Evolutionary conservation across 2,329 filamentous ascomycete species (phyloP), one percentile per base, ranked within the genome.

Genomic region (Aspergillus brunneoviolaceus): DNA sequence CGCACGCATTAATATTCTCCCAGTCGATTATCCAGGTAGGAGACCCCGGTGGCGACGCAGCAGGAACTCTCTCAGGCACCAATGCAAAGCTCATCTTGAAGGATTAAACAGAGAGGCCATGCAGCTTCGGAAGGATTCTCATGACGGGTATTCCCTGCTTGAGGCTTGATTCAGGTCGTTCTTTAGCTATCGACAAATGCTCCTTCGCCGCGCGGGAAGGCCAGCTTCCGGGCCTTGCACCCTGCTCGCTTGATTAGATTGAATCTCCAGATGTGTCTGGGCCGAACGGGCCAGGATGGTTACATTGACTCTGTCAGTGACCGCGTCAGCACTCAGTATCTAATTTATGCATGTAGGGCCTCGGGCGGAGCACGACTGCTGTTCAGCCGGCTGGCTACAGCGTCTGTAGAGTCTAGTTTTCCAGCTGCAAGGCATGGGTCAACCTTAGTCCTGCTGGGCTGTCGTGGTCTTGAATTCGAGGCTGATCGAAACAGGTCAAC

Each of bases 241-340:
- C 27, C 25, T 33, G 42, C 42, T 48, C 53, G n/a, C 53, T 49
- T 47, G 53, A 55, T 55, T 55, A 55, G 52, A 55, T 55, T 47
- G 31, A 55, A 19, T n/a, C 42, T 25, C 53, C n/a, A 31, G 21
- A 19, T 45, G n/a, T 33, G 48, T 55, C 42, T 48, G 27, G 27
- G 48, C 31, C 25, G 45, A 48, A 45, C 48, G 25, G 33, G 53
- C 53, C 52, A 35, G 45, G 42, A 55, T 29, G 42, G 42, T 55
- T 49, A 55, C 53, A 55, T 49, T 31, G 53, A 48, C 14, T 45
- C 45, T 55, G 42, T 49, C 25, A 23, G 42, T 25, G 21, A 45
- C 53, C 27, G 53, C 45, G 52, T 55, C 53, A 55, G 42, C 53
- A 55, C 42, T 14, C 42, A 55, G 53, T 55, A 31, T 55, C 49